Evolutionary conservation across 495 filamentous ascomycete genomes (phyloP), one percentile per base, ranked within the genome.

Genomic region (Talaromyces adpressus): DNA sequence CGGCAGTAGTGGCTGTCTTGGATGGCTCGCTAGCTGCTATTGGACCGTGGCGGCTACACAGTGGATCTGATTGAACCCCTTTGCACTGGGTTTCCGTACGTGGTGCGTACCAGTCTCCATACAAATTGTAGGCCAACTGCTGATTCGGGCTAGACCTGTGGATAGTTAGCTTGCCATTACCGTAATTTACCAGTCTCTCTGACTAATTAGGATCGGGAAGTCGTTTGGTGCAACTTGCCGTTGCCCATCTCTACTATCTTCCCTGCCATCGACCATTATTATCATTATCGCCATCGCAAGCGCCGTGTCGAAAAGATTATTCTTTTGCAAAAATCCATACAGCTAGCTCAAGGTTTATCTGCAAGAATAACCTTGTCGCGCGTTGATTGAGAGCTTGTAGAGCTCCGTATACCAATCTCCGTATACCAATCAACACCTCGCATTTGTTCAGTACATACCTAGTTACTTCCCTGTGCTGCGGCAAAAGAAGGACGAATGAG

Each of bases 101-200:
- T 2, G 27, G 47, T 51, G 47, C n/a, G n/a, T 22, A 18, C 20
- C 4, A 9, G 52, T 56, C 23, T 16, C 52, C 54, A 34, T 57
- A 53, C 54, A 57, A 30, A 29, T 6, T 23, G 54, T 12, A 57
- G 54, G 54, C 54, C 54, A 57, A 57, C 54, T 57, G 54, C 54
- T 53, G 20, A 5, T 23, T 53, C 20, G 20, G 9, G 52, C 11
- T 56, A 56, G 52, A 14, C 23, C 16, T 5, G 49, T 53, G 49
- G 2, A 16, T 41, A 41, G 36, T 41, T 41, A 49, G 45, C 18
- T 9, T 49, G 18, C 45, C 45, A 49, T 18, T 56, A 56, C 52
- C 52, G 52, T 56, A 56, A 27, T 29, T 25, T 56, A 56, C 52
- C 20, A 49, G n/a, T 20, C 6, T 18, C 45, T 8, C 45, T 49